Evolutionary conservation across 495 filamentous ascomycete species (phyloP).

Genomic region (Lophiostoma macrostomum): DNA sequence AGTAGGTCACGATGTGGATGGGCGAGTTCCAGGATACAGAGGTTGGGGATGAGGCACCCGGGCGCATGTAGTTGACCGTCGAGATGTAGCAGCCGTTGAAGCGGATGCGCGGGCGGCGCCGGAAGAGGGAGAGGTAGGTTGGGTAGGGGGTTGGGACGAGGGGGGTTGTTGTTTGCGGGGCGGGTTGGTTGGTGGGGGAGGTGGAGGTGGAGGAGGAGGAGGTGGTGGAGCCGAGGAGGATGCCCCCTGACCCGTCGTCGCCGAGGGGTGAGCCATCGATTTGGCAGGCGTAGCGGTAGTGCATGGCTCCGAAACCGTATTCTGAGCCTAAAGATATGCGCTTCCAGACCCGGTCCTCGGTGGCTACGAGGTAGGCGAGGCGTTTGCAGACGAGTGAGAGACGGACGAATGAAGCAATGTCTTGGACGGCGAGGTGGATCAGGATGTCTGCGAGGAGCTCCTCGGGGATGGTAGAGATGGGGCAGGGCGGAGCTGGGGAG

Average conservation of each 20-base stretch:
- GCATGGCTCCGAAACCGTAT: conserved; percentile 80
- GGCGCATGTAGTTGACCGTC: conserved; percentile 89
- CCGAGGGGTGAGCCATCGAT: conserved; percentile 43
- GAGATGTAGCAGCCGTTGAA: conserved; percentile 95
- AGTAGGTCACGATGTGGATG: conserved; percentile 96
- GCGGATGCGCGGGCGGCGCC: conserved; percentile 75
- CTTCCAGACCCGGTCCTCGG: conserved; percentile 88
- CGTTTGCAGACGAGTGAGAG: conserved; percentile 80
- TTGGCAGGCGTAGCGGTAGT: conserved; percentile 69
- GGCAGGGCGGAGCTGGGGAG: conserved; percentile 68
- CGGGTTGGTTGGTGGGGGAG: not conserved
- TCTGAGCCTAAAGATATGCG: conserved; percentile 65
- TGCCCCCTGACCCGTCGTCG: conserved; percentile 28
- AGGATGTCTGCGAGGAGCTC: conserved; percentile 80
- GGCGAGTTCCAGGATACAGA: conserved; percentile 71
- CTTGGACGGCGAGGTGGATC: conserved; percentile 64
- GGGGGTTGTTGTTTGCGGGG: conserved; percentile 38
- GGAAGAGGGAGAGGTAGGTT: conserved; percentile 65
- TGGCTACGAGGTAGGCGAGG: conserved; percentile 76
- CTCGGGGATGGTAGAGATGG: conserved; percentile 70
- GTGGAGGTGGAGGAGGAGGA: not conserved
- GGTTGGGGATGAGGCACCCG: conserved; percentile 62
- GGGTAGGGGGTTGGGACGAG: conserved; percentile 44
- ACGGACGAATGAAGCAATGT: conserved; percentile 76
- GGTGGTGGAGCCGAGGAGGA: conserved; percentile 8